A percentile compares a stretch with the other conserved stretches of the same genome.
Conservation (phyloP, 1,284 basidiomycete species). For the Fomitopsis schrenkii region DNA sequence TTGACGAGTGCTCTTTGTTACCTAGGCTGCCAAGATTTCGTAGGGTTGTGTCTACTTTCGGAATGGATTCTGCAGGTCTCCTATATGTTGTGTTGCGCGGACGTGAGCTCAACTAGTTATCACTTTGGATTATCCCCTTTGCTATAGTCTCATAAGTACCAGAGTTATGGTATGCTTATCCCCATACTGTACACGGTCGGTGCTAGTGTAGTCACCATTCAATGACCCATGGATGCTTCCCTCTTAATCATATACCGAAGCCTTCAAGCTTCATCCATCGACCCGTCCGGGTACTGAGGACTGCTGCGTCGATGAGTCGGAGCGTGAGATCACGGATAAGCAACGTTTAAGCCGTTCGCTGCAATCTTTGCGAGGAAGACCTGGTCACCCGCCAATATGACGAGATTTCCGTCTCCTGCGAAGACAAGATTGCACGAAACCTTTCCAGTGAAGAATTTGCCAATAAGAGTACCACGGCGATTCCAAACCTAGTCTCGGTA, state of each 20-base stretch:
- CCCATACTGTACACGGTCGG: not conserved
- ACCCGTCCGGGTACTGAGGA: not conserved
- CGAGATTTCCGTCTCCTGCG: slow-evolving; percentile 55
- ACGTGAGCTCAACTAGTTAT: not conserved
- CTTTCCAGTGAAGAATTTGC: slow-evolving; percentile 68
- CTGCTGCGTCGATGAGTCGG: no score
- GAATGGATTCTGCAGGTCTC: not conserved
- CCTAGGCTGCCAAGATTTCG: not conserved
- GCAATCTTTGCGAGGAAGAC: slow-evolving; percentile 60
- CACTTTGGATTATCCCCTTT: not conserved
- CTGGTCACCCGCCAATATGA: slow-evolving; percentile 66
- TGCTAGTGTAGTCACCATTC: not conserved
- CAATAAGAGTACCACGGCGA: slow-evolving; percentile 56
- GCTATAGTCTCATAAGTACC: not conserved
- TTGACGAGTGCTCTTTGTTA: not conserved
- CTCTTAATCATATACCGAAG: not conserved
- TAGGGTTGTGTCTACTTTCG: not conserved
- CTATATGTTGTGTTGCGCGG: not conserved
- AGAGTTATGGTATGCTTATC: not conserved
- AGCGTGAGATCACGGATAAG: slow-evolving; percentile 6
- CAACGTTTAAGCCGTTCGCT: slow-evolving; percentile 30
- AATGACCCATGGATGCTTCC: not conserved
- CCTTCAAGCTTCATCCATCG: not conserved
- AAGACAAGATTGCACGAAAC: slow-evolving; percentile 66
- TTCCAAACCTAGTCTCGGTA: slow-evolving; percentile 51